These are phyloP conservation scores for Peronospora farinosa DNA, from an alignment of 352 stramenopile genomes.

Conservation along the genomic window DNA sequence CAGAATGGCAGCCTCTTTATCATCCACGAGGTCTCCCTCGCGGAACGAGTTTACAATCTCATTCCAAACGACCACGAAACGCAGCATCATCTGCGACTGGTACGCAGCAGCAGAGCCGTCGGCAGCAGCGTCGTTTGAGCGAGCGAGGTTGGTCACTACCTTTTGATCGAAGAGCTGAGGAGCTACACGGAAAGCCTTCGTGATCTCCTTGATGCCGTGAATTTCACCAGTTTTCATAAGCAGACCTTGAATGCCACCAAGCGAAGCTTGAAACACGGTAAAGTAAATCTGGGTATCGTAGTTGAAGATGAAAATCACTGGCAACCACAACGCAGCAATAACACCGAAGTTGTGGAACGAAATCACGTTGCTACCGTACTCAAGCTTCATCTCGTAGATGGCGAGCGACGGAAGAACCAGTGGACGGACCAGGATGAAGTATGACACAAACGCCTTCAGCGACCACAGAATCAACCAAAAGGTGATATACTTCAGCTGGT, in stretches of 20 bases:
- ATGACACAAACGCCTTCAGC: conserved; percentile 58
- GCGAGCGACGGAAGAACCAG: conserved; percentile 60
- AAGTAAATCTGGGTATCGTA: conserved; percentile 82
- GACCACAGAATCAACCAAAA: conserved; percentile 60
- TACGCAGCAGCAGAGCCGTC: conserved; percentile 43
- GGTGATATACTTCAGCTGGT: conserved; percentile 58
- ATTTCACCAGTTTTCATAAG: conserved; percentile 73
- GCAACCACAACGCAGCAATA: conserved; percentile 54
- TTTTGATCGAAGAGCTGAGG: conserved; percentile 68
- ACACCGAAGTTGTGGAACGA: conserved; percentile 70
- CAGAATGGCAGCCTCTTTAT: conserved; percentile 67
- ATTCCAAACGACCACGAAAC: conserved; percentile 79
- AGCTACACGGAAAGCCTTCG: conserved; percentile 58
- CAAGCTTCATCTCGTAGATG: conserved; percentile 61
- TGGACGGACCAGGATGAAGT: conserved; percentile 61
- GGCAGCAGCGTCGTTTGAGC: conserved; percentile 46
- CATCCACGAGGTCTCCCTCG: conserved; percentile 62
- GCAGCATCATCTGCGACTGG: conserved; percentile 66
- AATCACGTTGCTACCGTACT: conserved; percentile 52
- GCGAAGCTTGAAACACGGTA: conserved; percentile 55
- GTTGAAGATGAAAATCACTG: conserved; percentile 70
- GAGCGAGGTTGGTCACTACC: conserved; percentile 57
- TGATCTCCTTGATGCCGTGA: conserved; percentile 58
- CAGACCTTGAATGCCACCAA: conserved; percentile 45
- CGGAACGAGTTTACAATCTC: conserved; percentile 77